Evolutionary conservation across 257 asterid genomes (phyloP).

Genomic region (Orobanche coerulescens): DNA sequence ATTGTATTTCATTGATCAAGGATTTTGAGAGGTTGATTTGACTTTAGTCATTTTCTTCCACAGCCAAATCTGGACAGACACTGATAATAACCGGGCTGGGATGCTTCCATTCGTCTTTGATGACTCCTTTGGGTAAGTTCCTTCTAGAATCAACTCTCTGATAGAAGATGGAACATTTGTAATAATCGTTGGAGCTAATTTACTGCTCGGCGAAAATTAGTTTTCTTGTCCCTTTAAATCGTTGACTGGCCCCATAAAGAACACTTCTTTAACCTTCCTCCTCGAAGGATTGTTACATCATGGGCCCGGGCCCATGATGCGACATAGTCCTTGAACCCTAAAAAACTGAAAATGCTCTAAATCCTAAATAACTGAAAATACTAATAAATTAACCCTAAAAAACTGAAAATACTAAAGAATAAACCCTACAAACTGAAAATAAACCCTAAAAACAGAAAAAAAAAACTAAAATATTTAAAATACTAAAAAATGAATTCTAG

Average conservation of each 20-base stretch:
- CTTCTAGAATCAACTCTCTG: constrained; percentile 5
- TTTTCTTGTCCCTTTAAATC: background rate
- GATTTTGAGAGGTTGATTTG: constrained; percentile 14
- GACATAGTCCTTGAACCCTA: too few species aligned
- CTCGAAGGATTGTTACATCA: too few species aligned
- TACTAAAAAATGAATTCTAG: too few species aligned
- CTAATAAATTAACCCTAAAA: too few species aligned
- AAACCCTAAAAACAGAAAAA: too few species aligned
- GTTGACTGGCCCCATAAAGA: background rate
- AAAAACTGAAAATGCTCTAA: too few species aligned
- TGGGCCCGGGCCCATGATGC: too few species aligned
- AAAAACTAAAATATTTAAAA: too few species aligned
- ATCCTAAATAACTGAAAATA: too few species aligned
- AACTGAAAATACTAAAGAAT: too few species aligned
- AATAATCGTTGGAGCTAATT: constrained; percentile 7
- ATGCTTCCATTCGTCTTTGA: constrained; percentile 99
- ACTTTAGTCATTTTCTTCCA: constrained; percentile 13
- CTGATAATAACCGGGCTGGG: constrained; percentile 88
- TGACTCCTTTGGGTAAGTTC: constrained; percentile 85
- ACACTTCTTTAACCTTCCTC: background rate
- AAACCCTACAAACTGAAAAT: too few species aligned
- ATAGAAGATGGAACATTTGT: background rate
- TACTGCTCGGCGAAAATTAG: background rate
- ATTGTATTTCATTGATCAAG: constrained; percentile 16
- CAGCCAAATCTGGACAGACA: constrained; percentile 99